Percentiles rank a stretch among this genome's conserved stretches.
phyloP scores from a whole-genome alignment of 1,284 basidiomycete species.

The Heterobasidion occidentale region DNA sequence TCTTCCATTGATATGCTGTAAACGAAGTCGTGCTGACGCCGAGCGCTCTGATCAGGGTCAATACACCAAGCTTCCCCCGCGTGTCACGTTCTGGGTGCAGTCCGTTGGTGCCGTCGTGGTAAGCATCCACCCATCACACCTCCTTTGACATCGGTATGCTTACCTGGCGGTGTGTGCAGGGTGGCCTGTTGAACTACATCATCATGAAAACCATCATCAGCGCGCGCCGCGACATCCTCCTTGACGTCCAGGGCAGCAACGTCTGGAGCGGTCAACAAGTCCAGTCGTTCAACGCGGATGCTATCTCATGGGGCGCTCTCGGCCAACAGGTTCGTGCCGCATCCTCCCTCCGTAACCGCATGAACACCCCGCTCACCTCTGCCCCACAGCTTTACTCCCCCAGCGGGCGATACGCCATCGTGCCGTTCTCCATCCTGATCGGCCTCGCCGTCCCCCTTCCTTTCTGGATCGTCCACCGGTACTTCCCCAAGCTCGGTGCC shows the following conservation, averaged over 20 bases:
- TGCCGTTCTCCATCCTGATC: constrained; percentile 33
- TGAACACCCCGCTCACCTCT: background rate
- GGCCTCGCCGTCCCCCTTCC: constrained; percentile 46
- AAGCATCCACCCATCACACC: background rate
- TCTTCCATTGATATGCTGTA: constrained; percentile 1
- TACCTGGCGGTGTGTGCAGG: constrained; percentile 5
- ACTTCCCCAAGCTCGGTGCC: constrained; percentile 35
- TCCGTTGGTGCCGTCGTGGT: background rate
- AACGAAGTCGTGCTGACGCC: background rate
- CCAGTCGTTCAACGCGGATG: constrained; percentile 35
- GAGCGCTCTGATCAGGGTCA: constrained; percentile 9
- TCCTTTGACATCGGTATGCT: background rate
- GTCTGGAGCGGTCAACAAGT: constrained; percentile 42
- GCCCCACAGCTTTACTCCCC: constrained; percentile 22
- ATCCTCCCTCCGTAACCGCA: background rate
- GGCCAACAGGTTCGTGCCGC: constrained; percentile 8
- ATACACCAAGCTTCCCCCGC: constrained; percentile 56
- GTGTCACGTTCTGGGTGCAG: constrained; percentile 32
- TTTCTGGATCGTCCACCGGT: constrained; percentile 40
- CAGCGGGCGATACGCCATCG: constrained; percentile 18
- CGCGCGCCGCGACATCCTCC: constrained; percentile 25
- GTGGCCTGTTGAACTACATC: constrained; percentile 17
- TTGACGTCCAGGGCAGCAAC: constrained; percentile 26
- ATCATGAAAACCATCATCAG: constrained; percentile 42
- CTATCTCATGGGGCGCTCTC: constrained; percentile 51